Base-by-base conservation (phyloP, 768 basidiomycete species). In the Tulasnella sp. region DNA sequence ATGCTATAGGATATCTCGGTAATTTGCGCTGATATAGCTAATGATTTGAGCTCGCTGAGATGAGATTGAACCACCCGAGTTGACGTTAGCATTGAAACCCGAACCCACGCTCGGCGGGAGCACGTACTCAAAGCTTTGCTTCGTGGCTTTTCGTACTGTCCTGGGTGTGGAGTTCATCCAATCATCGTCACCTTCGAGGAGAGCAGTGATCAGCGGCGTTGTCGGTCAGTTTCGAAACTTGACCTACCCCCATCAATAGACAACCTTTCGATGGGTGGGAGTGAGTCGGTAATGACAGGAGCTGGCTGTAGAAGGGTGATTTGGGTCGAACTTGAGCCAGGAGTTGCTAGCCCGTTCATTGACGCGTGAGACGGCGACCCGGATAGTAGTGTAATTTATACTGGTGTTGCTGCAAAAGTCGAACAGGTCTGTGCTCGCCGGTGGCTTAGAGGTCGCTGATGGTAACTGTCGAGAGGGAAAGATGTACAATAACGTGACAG, bases 1-100 rank as follows among this genome's bases (percentile, higher is more conserved):
- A 91, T 83, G 62, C 79, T 79, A 66, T 87, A 91, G 4, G 84
- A 86, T 41, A 90, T 76, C 67, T 91, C 88, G 11, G 88, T 90
- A 64, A 91, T 86, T 66, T 84, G 85, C 0, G 86, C 85, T 31
- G 86, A 87, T 64, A 87, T 73, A 36, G 86, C 85, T 37, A 90
- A 71, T 43, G 87, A 67, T 54, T 79, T 83, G 41, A 91, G 73
- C 67, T 89, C 84, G 55, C 85, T 89, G 70, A 49, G 53, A 39
- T 43, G 42, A 25, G 42, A 27, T 19, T 4, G 17, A 57, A 32
- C 27, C n/a, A 32, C 25, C 51, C 12, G 36, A 25, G 34, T n/a
- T 15, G 6, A 37, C 27, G 37, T 21, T 31, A 59, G 21, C 21
- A 4, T 29, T 41, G 59, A 45, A 8, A 17, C 15, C 12, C 12